Conservation (phyloP, 1,284 basidiomycete species). For the Grifola frondosa region DNA sequence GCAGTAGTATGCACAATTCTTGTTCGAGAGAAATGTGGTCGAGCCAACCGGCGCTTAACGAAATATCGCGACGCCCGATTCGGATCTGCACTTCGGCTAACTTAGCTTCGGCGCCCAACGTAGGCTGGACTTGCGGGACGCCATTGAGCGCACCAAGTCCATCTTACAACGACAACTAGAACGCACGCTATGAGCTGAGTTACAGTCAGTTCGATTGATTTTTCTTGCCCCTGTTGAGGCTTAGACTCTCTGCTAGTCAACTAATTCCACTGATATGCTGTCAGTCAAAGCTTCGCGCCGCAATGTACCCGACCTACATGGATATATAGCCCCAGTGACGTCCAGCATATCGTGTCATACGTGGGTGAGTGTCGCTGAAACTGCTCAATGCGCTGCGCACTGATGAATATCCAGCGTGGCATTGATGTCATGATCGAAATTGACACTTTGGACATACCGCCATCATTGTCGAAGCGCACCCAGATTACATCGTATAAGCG, state of each 20-base stretch:
- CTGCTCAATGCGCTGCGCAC: slow-evolving; percentile 2
- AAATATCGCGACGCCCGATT: too few relatives aligned
- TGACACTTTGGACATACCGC: slow-evolving; percentile 80
- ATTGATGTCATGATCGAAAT: slow-evolving; percentile 76
- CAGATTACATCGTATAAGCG: slow-evolving; percentile 74
- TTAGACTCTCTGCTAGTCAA: slow-evolving; percentile 46
- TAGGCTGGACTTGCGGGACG: slow-evolving; percentile 46
- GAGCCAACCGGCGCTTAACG: too few relatives aligned
- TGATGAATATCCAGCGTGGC: slow-evolving; percentile 51
- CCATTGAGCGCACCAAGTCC: slow-evolving; percentile 40
- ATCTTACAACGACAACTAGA: slow-evolving; percentile 46
- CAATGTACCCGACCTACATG: slow-evolving; percentile 60
- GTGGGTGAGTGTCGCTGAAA: slow-evolving; percentile 50
- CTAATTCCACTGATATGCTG: slow-evolving; percentile 81
- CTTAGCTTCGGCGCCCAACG: slow-evolving; percentile 32
- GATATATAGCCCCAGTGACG: slow-evolving; percentile 63
- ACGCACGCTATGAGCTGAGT: slow-evolving; percentile 80
- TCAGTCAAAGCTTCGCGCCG: slow-evolving; percentile 77
- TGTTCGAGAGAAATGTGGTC: too few relatives aligned
- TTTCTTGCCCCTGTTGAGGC: neutral
- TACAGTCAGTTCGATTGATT: slow-evolving; percentile 52
- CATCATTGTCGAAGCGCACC: slow-evolving; percentile 61
- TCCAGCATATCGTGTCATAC: slow-evolving; percentile 66
- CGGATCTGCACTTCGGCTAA: slow-evolving; percentile 51
- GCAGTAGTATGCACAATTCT: too few relatives aligned